phyloP scores from a whole-genome alignment of 768 basidiomycete species.

The Podaxis carcinomalis region DNA sequence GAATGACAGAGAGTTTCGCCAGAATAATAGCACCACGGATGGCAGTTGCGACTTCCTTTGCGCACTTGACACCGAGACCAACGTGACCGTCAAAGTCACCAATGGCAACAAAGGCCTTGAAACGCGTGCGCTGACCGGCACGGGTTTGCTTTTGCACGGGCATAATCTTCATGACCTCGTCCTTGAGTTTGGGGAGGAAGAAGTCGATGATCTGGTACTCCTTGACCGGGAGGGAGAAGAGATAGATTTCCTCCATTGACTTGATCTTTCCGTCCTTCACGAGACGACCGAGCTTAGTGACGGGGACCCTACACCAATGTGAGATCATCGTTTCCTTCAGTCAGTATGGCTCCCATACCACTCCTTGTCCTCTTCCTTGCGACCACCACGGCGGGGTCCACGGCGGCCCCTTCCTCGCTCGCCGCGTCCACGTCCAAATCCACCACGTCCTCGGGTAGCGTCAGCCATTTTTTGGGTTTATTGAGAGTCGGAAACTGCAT shows the following conservation, averaged over 20 bases:
- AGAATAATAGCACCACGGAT: constrained; percentile 99
- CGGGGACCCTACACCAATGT: constrained; percentile 70
- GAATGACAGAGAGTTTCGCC: constrained; percentile 96
- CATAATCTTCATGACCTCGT: constrained; percentile 99
- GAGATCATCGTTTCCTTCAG: background rate
- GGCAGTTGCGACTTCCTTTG: constrained; percentile 99
- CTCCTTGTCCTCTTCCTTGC: constrained; percentile 99
- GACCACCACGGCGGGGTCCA: constrained; percentile 90
- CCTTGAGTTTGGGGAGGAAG: constrained; percentile 99
- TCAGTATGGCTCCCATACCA: constrained; percentile 52
- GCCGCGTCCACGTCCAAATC: constrained; percentile 87
- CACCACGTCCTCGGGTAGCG: constrained; percentile 64
- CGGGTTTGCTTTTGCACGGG: constrained; percentile 99
- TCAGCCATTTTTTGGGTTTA: constrained; percentile 67
- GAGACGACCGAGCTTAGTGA: constrained; percentile 98
- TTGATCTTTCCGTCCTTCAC: constrained; percentile 99
- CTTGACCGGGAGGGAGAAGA: constrained; percentile 99
- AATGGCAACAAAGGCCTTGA: constrained; percentile 99
- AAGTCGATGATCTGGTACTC: constrained; percentile 99
- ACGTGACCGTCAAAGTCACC: constrained; percentile 99
- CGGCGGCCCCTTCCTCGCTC: constrained; percentile 86
- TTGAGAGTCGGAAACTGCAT: constrained; percentile 13
- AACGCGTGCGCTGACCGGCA: constrained; percentile 98
- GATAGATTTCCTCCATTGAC: constrained; percentile 99
- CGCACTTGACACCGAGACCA: constrained; percentile 98